Evolutionary conservation across 179 eudicot species (phyloP), one percentile per base, ranked within the genome.

Genomic region (Nepenthes alata): DNA sequence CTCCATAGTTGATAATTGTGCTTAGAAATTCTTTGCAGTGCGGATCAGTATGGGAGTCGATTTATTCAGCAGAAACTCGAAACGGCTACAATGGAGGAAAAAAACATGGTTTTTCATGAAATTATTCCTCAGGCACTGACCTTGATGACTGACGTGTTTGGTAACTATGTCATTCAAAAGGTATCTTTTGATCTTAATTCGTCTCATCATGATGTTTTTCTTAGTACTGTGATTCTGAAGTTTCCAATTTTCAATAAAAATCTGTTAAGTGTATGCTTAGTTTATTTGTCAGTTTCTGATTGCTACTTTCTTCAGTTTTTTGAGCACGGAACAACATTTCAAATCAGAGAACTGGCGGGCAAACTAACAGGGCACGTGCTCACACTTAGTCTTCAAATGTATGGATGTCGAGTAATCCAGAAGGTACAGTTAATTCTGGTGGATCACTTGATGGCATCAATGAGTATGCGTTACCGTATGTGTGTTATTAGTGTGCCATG

Each of bases 141-240:
- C 35, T 68, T 90, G 61, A 90, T 90, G 95, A 90, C 97, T 62
- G 97, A 90, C 75, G 97, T 90, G n/a, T 90, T 90, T 74, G 97
- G 97, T 61, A 90, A 90, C 74, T 90, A 90, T 67, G 97, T 90
- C 67, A 76, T 90, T 63, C 97, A 90, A 58, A 57, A 57, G 59
- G 59, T 57, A 57, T 11, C 13, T 35, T 25, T 12, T 14, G 36
- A 51, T 65, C 16, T 25, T 53, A 6, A 0, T 44, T 25, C 9
- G 37, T 57, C 8, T 4, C 12, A 36, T 36, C 12, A 57, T 35
- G n/a, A 34, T 1, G 5, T 57, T 11, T 10, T 36, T 10, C 6
- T 57, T 11, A 3, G 11, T 57, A 6, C 11, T 11, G n/a, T 36
- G 25, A 25, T 12, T 3, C 44, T 36, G n/a, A 11, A 4, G 10